Evolutionary conservation across 306 rosid genomes (phyloP), one percentile per base, ranked within the genome.

Genomic region (Medicago ruthenica): DNA sequence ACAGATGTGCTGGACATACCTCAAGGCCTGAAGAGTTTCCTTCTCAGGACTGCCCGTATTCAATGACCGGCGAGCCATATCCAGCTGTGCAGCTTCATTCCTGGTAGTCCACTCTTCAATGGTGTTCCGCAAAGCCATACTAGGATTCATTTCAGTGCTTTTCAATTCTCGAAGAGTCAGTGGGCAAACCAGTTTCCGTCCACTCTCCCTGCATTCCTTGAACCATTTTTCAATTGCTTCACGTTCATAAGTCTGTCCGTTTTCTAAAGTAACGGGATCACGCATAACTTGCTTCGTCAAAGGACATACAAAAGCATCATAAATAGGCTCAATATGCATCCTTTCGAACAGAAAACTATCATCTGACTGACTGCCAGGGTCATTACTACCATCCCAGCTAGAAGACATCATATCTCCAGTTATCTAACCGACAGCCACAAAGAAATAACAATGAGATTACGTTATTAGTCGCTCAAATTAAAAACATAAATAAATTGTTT

Each of bases 31-130:
- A 31, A 96, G 80, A 55, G 86, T 84, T 53, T 96, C 99, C 77
- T 40, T 84, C 69, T 90, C 99, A 57, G 97, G 83, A 78, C 90
- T 82, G 75, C 80, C 91, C 78, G 79, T 57, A 81, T 88, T 92
- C 76, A 96, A 78, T 2, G 96, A 85, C 45, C 85, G 87, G 50
- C 98, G 88, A 83, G 98, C 96, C 85, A 86, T 83, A 76, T 96
- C 99, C 75, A 96, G 89, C 91, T 96, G 97, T 71, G 88, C 97
- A 71, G 97, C 88, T 84, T 90, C 97, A 76, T 96, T 96, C 87
- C 99, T 96, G 7, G 97, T 85, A 83, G 84, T 96, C 99, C 99
- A 96, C 86, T 96, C 99, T 82, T 96, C 99, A 74, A 96, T 92
- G 80, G 99, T 96, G 93, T 96, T 90, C 13, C 98, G 89, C 86